These are phyloP conservation scores for Eleusine indica DNA, from an alignment of 176 grass and related monocot species.

Conservation along the genomic window DNA sequence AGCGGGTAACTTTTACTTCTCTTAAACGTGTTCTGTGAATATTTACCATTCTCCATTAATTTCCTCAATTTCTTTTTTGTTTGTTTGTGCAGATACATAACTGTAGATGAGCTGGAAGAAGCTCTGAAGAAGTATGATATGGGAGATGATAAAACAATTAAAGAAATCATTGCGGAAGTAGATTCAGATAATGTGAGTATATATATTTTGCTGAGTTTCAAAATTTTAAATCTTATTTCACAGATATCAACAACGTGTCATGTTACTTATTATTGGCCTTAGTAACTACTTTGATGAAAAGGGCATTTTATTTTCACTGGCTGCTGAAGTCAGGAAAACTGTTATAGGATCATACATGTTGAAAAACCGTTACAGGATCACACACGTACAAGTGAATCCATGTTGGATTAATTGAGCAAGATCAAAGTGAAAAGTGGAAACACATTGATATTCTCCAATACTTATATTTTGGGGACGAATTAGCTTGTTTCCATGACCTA, in stretches of 20 bases:
- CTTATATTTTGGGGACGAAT: not conserved
- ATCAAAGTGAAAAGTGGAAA: not conserved
- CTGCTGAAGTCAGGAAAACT: not conserved
- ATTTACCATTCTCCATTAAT: conserved; percentile 34
- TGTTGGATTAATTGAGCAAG: conserved; percentile 21
- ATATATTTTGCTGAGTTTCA: conserved; percentile 14
- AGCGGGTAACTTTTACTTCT: conserved; percentile 77
- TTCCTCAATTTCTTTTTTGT: conserved; percentile 36
- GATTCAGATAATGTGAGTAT: conserved; percentile 81
- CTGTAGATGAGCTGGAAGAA: conserved; percentile 96
- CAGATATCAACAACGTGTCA: not conserved
- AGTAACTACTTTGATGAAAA: not conserved
- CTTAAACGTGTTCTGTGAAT: not conserved
- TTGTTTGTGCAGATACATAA: conserved; percentile 74
- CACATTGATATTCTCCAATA: too few relatives aligned
- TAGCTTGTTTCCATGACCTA: conserved; percentile 2
- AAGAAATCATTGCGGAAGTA: conserved; percentile 98
- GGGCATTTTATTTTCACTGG: not conserved
- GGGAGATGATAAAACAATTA: conserved; percentile 97
- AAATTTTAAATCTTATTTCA: conserved; percentile 10
- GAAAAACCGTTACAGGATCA: not conserved
- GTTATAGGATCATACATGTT: not conserved
- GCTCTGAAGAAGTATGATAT: conserved; percentile 96
- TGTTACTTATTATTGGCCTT: conserved; percentile 27
- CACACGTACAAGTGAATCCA: conserved; percentile 5